Evolutionary conservation across 2,329 filamentous ascomycete genomes (phyloP), one percentile per base, ranked within the genome.

Genomic region (Aspergillus tanneri): DNA sequence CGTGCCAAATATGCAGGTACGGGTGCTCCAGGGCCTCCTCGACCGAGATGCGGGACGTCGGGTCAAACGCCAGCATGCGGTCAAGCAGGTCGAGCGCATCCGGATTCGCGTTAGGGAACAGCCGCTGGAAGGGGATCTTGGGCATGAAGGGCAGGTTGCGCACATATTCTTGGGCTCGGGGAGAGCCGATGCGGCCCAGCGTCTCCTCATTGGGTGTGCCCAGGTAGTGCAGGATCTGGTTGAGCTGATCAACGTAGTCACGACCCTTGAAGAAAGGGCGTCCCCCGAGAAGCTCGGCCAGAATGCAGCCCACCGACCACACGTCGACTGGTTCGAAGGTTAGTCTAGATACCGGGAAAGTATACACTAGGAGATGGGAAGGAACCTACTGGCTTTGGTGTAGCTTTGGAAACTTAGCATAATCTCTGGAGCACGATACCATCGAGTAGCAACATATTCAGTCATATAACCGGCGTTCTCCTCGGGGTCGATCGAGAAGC

Each of bases 361-460:
- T 37, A 32, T 39, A 7, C 32, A n/a, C 22, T 18, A 56, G 42
- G 23, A 8, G 32, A 48, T 30, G 18, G 32, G 25, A 25, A 12
- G 7, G 3, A 8, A 92, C 91, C 48, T 84, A 97, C 93, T 99
- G 61, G 93, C 93, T 90, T 99, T 99, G 64, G 93, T 99, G 74
- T 99, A 99, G 77, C 90, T 96, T 74, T 97, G 92, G 83, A 99
- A 99, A 77, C 90, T 96, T 72, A 99, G 77, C 93, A 99, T 99
- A 62, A 99, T 99, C 73, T 99, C 93, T 4, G 93, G 93, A 3
- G 93, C 93, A 74, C 93, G 87, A 72, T 99, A 99, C 93, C 93
- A 99, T 76, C 93, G 83, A 43, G 93, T 99, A 42, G 93, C 93
- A 47, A 99, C 93, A 66, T 99, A 99, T 74, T 99, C 93, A 9